Percentiles rank a stretch among this genome's conserved stretches.
phyloP scores from a whole-genome alignment of 1,284 basidiomycete genomes.

The Naganishia cerealis region DNA sequence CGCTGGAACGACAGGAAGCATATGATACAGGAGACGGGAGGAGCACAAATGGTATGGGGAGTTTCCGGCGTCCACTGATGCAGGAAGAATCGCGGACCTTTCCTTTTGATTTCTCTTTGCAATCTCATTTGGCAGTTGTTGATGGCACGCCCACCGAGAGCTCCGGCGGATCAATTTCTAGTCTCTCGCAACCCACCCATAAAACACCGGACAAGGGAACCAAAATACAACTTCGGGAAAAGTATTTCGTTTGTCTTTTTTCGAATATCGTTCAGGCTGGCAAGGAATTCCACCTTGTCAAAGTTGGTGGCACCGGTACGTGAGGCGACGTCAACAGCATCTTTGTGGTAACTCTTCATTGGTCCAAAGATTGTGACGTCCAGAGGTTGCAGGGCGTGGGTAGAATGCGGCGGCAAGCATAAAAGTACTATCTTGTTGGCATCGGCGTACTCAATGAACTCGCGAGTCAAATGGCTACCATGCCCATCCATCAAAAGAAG shows the following conservation, averaged over 20 bases:
- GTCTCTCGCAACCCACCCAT: not conserved
- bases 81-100: constrained; percentile 2
- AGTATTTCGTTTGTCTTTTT: not conserved
- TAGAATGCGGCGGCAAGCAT: not conserved
- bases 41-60: not conserved
- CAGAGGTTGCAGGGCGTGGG: not conserved
- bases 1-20: not conserved
- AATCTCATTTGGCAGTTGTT: not conserved
- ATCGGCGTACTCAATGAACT: not conserved
- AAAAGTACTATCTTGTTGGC: not conserved
- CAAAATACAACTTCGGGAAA: not conserved
- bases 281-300: not conserved
- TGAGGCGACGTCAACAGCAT: not conserved
- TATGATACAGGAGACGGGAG: not conserved
- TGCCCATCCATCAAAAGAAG: too few relatives aligned
- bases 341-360: not conserved
- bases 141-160: not conserved
- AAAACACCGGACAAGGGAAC: not conserved
- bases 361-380: not conserved
- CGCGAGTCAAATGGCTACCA: too few relatives aligned
- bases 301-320: not conserved
- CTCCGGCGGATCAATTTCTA: not conserved
- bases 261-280: not conserved
- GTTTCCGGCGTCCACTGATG: not conserved
- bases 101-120: constrained; percentile 1